phyloP scores from a whole-genome alignment of 345 rosid genomes.

The Carallia brachiata region DNA sequence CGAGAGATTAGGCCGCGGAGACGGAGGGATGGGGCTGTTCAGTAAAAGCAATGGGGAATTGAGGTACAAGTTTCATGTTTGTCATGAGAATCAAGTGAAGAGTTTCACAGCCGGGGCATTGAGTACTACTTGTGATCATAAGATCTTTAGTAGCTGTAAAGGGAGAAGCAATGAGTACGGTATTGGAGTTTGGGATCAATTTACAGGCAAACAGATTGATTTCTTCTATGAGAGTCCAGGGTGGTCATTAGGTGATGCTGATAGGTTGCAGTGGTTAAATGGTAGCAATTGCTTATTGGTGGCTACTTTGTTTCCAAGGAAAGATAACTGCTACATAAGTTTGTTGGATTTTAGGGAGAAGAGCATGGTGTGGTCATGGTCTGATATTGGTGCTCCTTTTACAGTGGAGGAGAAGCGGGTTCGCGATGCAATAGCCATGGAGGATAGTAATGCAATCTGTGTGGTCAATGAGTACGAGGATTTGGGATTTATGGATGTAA shows the following conservation, averaged over 20 bases:
- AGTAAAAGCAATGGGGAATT: constrained; percentile 69
- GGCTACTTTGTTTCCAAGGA: constrained; percentile 92
- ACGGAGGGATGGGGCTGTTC: constrained; percentile 95
- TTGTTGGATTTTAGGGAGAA: constrained; percentile 80
- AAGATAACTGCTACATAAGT: constrained; percentile 91
- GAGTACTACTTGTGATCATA: constrained; percentile 56
- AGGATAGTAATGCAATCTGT: constrained; percentile 69
- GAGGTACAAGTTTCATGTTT: constrained; percentile 67
- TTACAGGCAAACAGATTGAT: constrained; percentile 77
- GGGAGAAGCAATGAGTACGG: constrained; percentile 96
- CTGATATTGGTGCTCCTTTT: constrained; percentile 61
- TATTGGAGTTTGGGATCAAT: constrained; percentile 95
- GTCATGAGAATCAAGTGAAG: constrained; percentile 67
- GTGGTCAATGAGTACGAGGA: constrained; percentile 95
- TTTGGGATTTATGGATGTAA: constrained; percentile 89
- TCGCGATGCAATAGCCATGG: constrained; percentile 94
- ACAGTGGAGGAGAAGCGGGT: constrained; percentile 79
- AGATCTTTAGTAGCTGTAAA: constrained; percentile 77
- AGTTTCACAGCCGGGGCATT: constrained; percentile 89
- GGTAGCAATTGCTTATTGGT: constrained; percentile 76
- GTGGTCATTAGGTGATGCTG: constrained; percentile 96
- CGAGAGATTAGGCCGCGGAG: constrained; percentile 76
- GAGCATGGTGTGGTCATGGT: constrained; percentile 96
- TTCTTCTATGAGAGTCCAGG: constrained; percentile 80
- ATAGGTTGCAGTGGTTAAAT: constrained; percentile 78